Evolutionary conservation across 31 red algal genomes (phyloP), one percentile per base, ranked within the genome.

Genomic region (Bonnemaisonia californica): DNA sequence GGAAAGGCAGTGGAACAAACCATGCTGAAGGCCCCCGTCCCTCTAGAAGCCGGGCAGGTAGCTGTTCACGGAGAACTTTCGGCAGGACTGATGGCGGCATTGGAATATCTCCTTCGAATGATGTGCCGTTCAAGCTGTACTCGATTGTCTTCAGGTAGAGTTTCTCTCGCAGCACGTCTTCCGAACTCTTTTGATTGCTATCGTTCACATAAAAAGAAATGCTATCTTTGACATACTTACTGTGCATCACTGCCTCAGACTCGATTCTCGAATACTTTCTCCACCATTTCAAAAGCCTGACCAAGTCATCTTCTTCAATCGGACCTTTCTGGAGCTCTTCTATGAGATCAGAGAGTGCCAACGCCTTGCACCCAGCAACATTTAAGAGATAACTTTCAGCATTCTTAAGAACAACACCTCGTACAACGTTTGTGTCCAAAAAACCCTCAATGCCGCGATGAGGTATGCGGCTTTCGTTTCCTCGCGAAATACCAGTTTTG

Each of bases 361-460:
- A 56, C 47, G 24, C 36, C 45, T 29, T 57, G 58, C 69, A 83
- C 35, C 70, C 54, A 23, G 72, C 70, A 18, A 91, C 79, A 62
- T 83, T 48, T 36, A 62, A 59, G 18, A 77, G 54, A 60, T 83
- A 91, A 38, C 62, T 69, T 36, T 79, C 72, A 21, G 80, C 88
- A 83, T 83, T 91, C 37, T 74, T 54, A 2, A 78, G 36, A 55
- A 91, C 72, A 12, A 91, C 72, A 27, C 54, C 71, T 37, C 88
- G 57, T 26, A 91, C 72, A 16, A 91, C 72, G 39, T 72, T 72
- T 48, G 62, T 28, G 71, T 57, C 71, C 21, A 91, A 70, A 63
- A 93, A 87, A 8, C 62, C 70, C 41, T 93, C 90, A 27, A 93
- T 82, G 13, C 90, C 90, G 18, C 38, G 38, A 59, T 54, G 51